phyloP scores from a whole-genome alignment of 495 filamentous ascomycete genomes.

The Aeminium ludgeri region DNA sequence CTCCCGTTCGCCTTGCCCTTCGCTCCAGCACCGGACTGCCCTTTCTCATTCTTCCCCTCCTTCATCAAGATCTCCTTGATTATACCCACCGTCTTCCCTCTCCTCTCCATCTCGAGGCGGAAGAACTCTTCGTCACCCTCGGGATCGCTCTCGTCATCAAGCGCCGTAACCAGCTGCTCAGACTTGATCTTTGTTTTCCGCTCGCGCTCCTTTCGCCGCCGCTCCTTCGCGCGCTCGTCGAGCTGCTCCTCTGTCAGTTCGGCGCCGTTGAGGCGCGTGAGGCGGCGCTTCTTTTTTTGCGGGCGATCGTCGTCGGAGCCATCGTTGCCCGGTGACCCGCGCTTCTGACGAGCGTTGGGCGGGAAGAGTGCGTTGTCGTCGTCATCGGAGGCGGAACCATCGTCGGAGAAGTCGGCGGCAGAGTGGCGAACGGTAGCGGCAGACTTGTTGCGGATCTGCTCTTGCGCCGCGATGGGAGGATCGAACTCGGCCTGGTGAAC shows the following conservation, averaged over 20 bases:
- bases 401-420: slow-evolving; percentile 36
- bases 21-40: too few relatives aligned
- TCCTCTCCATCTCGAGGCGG: slow-evolving; percentile 40
- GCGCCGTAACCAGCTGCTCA: slow-evolving; percentile 57
- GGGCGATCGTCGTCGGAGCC: slow-evolving; percentile 20
- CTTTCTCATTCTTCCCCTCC: slow-evolving; percentile 24
- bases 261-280: slow-evolving; percentile 26
- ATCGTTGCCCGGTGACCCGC: slow-evolving; percentile 30
- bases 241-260: slow-evolving; percentile 30
- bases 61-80: slow-evolving; percentile 32
- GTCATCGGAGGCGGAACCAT: slow-evolving; percentile 24
- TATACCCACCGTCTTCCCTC: slow-evolving; percentile 33
- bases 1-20: slow-evolving; percentile 8
- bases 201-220: slow-evolving; percentile 23
- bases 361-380: slow-evolving; percentile 55
- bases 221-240: slow-evolving; percentile 30
- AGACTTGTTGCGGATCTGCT: slow-evolving; percentile 57
- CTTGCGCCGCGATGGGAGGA: slow-evolving; percentile 53
- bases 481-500: slow-evolving; percentile 58
- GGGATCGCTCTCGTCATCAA: slow-evolving; percentile 58
- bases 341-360: slow-evolving; percentile 43
- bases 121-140: slow-evolving; percentile 55
- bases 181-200: slow-evolving; percentile 66
- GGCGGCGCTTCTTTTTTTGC: slow-evolving; percentile 30
- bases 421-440: slow-evolving; percentile 32